Evolutionary conservation across 2,329 filamentous ascomycete species (phyloP).

Genomic region (Fusarium veterinarium): DNA sequence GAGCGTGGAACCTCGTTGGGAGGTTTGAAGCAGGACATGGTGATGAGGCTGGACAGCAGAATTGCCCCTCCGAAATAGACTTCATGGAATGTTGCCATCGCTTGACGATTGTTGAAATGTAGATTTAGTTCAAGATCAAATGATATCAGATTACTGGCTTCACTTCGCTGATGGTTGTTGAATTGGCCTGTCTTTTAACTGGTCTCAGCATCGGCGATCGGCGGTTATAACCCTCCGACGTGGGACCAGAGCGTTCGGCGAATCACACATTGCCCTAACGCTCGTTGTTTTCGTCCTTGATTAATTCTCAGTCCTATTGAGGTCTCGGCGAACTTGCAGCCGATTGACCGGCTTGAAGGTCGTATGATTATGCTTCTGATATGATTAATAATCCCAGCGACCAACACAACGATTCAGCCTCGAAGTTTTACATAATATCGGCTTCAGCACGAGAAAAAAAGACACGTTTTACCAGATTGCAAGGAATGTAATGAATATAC

Average conservation of each 20-base stretch:
- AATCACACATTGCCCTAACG: not conserved
- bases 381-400: not conserved
- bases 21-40: not conserved
- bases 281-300: not conserved
- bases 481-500: too few relatives aligned
- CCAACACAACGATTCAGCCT: not conserved
- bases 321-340: accelerated
- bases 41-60: not conserved
- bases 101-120: accelerated
- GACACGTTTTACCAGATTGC: too few relatives aligned
- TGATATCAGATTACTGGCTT: not conserved
- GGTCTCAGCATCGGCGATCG: not conserved
- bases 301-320: not conserved
- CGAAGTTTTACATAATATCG: not conserved
- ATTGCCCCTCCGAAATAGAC: not conserved
- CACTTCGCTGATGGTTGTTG: accelerated
- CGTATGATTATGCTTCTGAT: not conserved
- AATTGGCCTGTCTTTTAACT: not conserved
- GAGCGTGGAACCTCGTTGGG: not conserved
- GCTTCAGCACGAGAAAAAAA: too few relatives aligned
- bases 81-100: not conserved
- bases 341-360: not conserved
- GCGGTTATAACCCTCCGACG: not conserved
- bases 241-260: too few relatives aligned
- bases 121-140: too few relatives aligned